A percentile compares a stretch with the other conserved stretches of the same genome.
Conservation (phyloP, 441 rosid species). For the Flueggea neowawraea region DNA sequence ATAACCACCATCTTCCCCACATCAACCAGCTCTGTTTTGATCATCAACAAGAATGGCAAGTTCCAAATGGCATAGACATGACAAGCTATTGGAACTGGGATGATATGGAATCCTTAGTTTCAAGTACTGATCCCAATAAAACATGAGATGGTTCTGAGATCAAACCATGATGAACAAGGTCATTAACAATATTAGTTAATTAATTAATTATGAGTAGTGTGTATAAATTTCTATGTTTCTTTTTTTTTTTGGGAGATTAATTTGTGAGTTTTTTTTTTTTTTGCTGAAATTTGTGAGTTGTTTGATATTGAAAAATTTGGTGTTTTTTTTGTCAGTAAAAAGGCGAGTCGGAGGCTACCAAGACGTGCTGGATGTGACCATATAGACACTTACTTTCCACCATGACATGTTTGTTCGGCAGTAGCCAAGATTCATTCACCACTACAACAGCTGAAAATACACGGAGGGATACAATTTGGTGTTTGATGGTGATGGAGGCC, state of each 20-base stretch:
- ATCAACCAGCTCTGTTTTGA: slow-evolving; percentile 6
- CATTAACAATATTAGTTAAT: slow-evolving; percentile 1
- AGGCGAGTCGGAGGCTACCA: no score
- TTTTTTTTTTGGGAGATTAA: no score
- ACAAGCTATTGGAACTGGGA: slow-evolving; percentile 52
- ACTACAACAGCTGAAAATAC: no score
- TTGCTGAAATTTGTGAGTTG: no score
- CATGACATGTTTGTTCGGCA: no score
- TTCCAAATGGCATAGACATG: slow-evolving; percentile 16
- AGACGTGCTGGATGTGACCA: no score
- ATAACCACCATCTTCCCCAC: slow-evolving; percentile 18
- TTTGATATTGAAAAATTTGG: neutral
- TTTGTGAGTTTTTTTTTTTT: no score
- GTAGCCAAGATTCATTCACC: no score
- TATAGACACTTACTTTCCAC: no score
- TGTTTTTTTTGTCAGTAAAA: no score
- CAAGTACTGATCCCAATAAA: slow-evolving; percentile 33
- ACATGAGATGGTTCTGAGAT: slow-evolving; percentile 51
- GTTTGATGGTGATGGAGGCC: slow-evolving; percentile 8
- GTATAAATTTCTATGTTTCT: slow-evolving; percentile 2
- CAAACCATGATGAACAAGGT: slow-evolving; percentile 37
- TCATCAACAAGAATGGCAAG: slow-evolving; percentile 30
- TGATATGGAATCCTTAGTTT: slow-evolving; percentile 40
- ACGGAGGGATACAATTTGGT: no score
- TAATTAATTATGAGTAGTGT: slow-evolving; percentile 9